Percentiles rank a stretch among this genome's conserved stretches.
phyloP scores from a whole-genome alignment of 495 filamentous ascomycete genomes.

The Talaromyces trachyspermus region DNA sequence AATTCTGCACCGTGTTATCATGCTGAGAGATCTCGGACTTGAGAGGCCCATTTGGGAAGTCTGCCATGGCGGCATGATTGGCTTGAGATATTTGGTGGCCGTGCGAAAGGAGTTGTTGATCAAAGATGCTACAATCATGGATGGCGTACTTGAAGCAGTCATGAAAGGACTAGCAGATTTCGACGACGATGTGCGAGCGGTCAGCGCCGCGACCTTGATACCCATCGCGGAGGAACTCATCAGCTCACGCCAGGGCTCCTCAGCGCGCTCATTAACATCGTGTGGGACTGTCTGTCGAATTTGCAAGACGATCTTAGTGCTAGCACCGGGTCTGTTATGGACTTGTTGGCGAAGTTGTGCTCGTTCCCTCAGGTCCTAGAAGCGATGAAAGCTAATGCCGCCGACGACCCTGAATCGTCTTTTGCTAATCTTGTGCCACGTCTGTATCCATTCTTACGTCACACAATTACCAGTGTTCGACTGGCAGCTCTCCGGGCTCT shows the following conservation, averaged over 20 bases:
- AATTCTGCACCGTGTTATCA: slow-evolving; percentile 78
- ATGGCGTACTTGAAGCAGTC: slow-evolving; percentile 84
- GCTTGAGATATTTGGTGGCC: slow-evolving; percentile 86
- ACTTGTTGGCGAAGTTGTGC: slow-evolving; percentile 89
- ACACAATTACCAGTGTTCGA: slow-evolving; percentile 93
- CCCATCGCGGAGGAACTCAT: slow-evolving; percentile 95
- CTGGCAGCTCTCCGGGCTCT: slow-evolving; percentile 88
- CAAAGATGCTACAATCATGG: slow-evolving; percentile 74
- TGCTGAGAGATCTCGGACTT: slow-evolving; percentile 73
- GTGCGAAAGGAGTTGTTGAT: slow-evolving; percentile 87
- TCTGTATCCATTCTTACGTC: slow-evolving; percentile 90
- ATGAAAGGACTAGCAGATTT: slow-evolving; percentile 88
- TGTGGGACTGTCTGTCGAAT: slow-evolving; percentile 95
- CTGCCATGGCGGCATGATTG: slow-evolving; percentile 97
- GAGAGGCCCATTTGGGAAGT: slow-evolving; percentile 79
- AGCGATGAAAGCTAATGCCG: slow-evolving; percentile 88
- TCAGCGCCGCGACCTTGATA: slow-evolving; percentile 92
- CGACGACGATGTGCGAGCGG: slow-evolving; percentile 93
- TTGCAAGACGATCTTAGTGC: slow-evolving; percentile 93
- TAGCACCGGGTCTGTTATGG: slow-evolving; percentile 96
- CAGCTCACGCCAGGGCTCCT: slow-evolving; percentile 69
- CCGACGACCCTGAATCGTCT: slow-evolving; percentile 71
- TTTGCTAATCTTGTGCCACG: slow-evolving; percentile 89
- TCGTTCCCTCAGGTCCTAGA: slow-evolving; percentile 87
- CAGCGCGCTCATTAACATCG: slow-evolving; percentile 77